Evolutionary conservation across 257 asterid species (phyloP), one percentile per base, ranked within the genome.

Genomic region (Phtheirospermum japonicum): DNA sequence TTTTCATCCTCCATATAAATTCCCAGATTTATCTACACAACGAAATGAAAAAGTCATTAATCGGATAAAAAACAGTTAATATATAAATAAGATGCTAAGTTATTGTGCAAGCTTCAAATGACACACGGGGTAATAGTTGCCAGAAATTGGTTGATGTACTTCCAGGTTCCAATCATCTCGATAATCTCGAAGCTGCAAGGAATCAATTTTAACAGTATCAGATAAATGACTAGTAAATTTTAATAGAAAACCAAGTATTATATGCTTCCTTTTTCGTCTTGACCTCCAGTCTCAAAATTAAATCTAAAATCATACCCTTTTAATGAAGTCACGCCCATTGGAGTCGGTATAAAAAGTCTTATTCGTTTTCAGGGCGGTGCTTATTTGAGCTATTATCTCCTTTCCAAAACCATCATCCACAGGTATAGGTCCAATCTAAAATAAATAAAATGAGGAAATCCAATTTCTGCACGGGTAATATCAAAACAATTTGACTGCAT

Each of bases 71-170:
- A 32, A 45, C 63, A 61, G 54, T 60, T 60, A 46, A 33, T 34
- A 39, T 48, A 54, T 53, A 42, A 45, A 51, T 32, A 20, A 65
- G 32, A 64, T 57, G 57, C 66, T 61, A 63, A 65, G 68, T 8
- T 31, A 50, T 6, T 20, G n/a, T 32, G 61, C 18, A 63, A 68
- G 61, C 43, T 66, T 65, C 64, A 73, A 12, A 57, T 64, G 69
- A 45, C 89, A 65, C 76, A 85, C 94, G 55, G 95, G 95, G 64
- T 84, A 86, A 78, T 86, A 86, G 77, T 86, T 86, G 61, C 95
- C 95, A 42, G 95, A 83, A 65, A 80, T 67, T 48, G 92, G 95
- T 73, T 86, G 87, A 73, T 84, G 74, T 51, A 76, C 78, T 51
- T 82, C 83, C 78, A 86, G 77, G 58, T 86, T 82, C 95, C 95